Base-by-base conservation (phyloP, 169 alveolate species). In the Babesia ovis region DNA sequence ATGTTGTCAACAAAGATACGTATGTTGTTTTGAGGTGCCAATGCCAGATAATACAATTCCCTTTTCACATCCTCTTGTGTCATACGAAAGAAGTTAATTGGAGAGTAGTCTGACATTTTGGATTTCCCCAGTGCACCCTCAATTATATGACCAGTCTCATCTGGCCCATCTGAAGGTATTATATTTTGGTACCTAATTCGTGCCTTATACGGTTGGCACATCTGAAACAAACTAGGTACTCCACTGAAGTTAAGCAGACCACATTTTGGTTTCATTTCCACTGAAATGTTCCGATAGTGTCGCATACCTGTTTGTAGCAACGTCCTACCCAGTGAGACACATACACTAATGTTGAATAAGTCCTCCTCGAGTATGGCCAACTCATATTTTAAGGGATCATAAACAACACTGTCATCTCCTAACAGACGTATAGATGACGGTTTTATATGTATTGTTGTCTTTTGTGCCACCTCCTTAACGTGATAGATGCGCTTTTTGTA, bases 251-350 rank as follows among this genome's bases (percentile, higher is more conserved):
- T 85, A 14, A 62, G 12, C 37, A 88, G 39, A 27, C 93, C 93
- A 62, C 93, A 83, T 59, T 88, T 88, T 58, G 84, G 71, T 62
- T 88, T 88, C 31, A 88, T 12, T 51, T 88, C 93, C 16, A 88
- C 61, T 25, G 90, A 77, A 20, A 84, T 53, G 29, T 88, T 80
- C n/a, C 46, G 51, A 31, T 58, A 50, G 39, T 46, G n/a, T 4
- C 34, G 35, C 37, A 43, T 75, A n/a, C 46, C 61, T 23, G 35
- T 16, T 55, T 55, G 60, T n/a, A 70, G 14, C n/a, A 70, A 46
- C 12, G 70, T 70, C 41, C 70, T 57, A 12, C 72, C 72, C 9
- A 72, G 70, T 14, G 62, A 27, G 0, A 75, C 34, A 22, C 60
- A 59, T 43, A 31, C 70, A 9, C 35, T 68, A 9, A 75, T 41